These are phyloP conservation scores for Monilinia polystroma DNA, from an alignment of 2,329 filamentous ascomycete species.

Conservation along the genomic window DNA sequence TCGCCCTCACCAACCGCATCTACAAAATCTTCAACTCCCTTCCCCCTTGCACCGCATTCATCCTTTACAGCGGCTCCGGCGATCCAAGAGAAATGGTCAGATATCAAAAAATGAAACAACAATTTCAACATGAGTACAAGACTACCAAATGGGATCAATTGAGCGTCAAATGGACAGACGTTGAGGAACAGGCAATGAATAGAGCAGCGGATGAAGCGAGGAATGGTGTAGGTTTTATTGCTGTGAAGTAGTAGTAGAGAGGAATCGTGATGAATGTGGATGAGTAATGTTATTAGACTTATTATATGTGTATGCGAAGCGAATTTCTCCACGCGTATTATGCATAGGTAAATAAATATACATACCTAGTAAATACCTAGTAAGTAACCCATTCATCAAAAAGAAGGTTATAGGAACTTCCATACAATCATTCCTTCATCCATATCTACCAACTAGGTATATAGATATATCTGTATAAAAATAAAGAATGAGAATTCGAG, in stretches of 20 bases:
- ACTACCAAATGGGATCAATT: slow-evolving; percentile 66
- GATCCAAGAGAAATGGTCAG: slow-evolving; percentile 66
- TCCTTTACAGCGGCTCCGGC: slow-evolving; percentile 65
- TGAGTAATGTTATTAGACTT: neutral
- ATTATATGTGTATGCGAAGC: too few relatives aligned
- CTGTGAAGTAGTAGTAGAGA: slow-evolving; percentile 52
- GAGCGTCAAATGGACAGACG: slow-evolving; percentile 66
- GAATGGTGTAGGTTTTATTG: slow-evolving; percentile 63
- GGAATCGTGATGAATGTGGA: too few relatives aligned
- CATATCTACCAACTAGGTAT: too few relatives aligned
- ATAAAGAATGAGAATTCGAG: too few relatives aligned
- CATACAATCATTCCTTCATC: too few relatives aligned
- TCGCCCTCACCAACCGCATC: slow-evolving; percentile 47
- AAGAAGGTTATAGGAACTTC: too few relatives aligned
- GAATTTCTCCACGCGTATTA: too few relatives aligned
- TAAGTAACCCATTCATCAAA: too few relatives aligned
- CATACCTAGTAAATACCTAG: too few relatives aligned
- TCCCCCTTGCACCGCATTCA: slow-evolving; percentile 63
- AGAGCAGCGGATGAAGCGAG: slow-evolving; percentile 57
- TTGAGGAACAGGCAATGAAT: slow-evolving; percentile 61
- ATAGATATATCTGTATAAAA: too few relatives aligned
- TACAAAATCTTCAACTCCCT: slow-evolving; percentile 56
- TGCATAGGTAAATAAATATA: too few relatives aligned
- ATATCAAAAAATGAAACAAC: slow-evolving; percentile 58
- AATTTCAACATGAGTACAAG: slow-evolving; percentile 65